phyloP scores from a whole-genome alignment of 192 early-diverging fungal genomes.

The Coemansia sp. region DNA sequence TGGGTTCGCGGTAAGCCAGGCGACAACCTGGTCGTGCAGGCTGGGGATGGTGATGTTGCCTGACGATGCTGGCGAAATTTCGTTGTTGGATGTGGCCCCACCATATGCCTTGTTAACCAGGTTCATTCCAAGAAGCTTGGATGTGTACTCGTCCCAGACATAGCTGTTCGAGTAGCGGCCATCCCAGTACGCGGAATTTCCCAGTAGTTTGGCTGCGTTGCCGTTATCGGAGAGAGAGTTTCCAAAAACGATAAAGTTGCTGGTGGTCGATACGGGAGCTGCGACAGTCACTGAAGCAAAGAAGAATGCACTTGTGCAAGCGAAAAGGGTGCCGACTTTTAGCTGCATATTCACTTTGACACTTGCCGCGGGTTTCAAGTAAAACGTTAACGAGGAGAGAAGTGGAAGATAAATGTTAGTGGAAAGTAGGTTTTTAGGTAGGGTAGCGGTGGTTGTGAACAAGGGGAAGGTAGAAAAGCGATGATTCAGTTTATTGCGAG shows the following conservation, averaged over 20 bases:
- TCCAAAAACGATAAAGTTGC: constrained; percentile 51
- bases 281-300: constrained; percentile 22
- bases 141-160: constrained; percentile 49
- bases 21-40: constrained; percentile 41
- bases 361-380: neutral
- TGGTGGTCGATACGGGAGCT: constrained; percentile 19
- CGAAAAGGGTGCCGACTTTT: constrained; percentile 12
- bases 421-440: no score
- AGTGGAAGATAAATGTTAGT: no score
- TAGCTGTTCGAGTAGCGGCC: constrained; percentile 48
- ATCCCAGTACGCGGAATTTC: constrained; percentile 23
- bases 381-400: constrained; percentile 21
- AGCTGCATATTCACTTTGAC: constrained; percentile 8
- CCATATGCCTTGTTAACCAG: constrained; percentile 38
- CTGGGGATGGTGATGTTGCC: constrained; percentile 40
- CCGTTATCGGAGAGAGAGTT: constrained; percentile 46
- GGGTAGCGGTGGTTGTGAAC: constrained; percentile 14
- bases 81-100: constrained; percentile 50
- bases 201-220: constrained; percentile 15
- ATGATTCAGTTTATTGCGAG: neutral
- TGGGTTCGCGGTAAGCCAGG: constrained; percentile 24
- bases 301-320: constrained; percentile 21
- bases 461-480: neutral
- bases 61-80: constrained; percentile 25
- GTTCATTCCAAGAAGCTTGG: constrained; percentile 39